A percentile compares a stretch with the other conserved stretches of the same genome.
Conservation (phyloP, 306 rosid species). For the Medicago arabica region DNA sequence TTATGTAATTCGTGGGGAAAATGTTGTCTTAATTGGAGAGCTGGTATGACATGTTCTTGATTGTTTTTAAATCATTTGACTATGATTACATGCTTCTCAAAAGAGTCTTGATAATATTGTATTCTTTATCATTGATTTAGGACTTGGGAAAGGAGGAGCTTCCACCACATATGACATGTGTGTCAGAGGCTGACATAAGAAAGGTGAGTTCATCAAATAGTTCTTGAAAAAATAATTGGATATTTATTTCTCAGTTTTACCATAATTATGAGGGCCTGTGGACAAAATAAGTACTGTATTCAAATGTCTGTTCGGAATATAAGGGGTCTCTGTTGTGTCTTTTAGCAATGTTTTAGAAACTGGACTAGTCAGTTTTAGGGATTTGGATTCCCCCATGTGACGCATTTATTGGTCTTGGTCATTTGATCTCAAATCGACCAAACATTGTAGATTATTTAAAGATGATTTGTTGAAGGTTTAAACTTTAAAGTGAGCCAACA, state of each 20-base stretch:
- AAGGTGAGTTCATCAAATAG: constrained; percentile 53
- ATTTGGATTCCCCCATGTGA: background rate
- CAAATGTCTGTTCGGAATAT: no score
- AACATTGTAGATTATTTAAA: no score
- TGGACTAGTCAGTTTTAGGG: background rate
- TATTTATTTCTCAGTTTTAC: constrained; percentile 18
- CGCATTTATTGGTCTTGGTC: background rate
- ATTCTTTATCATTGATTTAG: constrained; percentile 45
- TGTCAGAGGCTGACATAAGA: constrained; percentile 75
- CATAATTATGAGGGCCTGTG: constrained; percentile 7
- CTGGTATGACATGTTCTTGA: constrained; percentile 61
- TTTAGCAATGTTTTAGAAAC: background rate
- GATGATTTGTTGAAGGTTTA: background rate
- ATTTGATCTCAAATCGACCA: background rate
- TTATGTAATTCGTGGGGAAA: constrained; percentile 90
- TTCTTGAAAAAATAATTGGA: constrained; percentile 12
- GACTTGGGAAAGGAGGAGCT: constrained; percentile 89
- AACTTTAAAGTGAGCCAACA: background rate
- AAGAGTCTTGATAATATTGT: constrained; percentile 25
- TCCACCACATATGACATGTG: constrained; percentile 83
- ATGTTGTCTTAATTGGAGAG: constrained; percentile 92
- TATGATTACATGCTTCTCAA: background rate
- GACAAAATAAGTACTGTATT: background rate
- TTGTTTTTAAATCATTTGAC: constrained; percentile 25
- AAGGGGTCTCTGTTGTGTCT: constrained; percentile 4